Evolutionary conservation across 2,329 filamentous ascomycete genomes (phyloP).

Genomic region (Elsinoe fawcettii): DNA sequence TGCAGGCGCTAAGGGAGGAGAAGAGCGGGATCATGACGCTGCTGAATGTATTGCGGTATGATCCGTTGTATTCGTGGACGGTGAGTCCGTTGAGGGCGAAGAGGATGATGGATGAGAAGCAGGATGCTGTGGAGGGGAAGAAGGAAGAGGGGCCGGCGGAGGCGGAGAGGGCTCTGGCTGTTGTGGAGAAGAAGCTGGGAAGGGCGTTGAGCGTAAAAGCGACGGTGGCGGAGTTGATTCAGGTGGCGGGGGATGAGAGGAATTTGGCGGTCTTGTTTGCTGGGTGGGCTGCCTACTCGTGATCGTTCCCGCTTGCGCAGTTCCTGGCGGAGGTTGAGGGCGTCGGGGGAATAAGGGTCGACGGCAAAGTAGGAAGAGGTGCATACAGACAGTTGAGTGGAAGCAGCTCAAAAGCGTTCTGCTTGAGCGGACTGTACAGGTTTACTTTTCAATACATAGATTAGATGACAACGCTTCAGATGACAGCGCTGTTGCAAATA

Average conservation of each 20-base stretch:
- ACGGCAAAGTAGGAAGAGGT: too few relatives aligned
- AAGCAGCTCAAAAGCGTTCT: not conserved
- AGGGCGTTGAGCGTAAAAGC: conserved; percentile 91
- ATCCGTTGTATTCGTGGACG: conserved; percentile 94
- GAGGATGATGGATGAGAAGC: conserved; percentile 58
- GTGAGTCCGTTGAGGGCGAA: conserved; percentile 63
- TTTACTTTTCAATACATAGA: not conserved
- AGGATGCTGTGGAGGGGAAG: conserved; percentile 35
- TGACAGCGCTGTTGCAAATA: too few relatives aligned
- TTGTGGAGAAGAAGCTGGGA: conserved; percentile 91
- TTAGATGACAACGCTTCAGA: too few relatives aligned
- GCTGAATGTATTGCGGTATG: conserved; percentile 93
- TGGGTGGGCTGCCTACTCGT: conserved; percentile 27
- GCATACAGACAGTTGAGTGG: not conserved
- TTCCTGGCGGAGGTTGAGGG: too few relatives aligned
- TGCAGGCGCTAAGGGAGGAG: conserved; percentile 90
- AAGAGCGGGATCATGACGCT: conserved; percentile 98
- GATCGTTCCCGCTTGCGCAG: not conserved
- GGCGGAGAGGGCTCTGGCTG: conserved; percentile 81
- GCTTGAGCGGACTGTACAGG: conserved; percentile 4
- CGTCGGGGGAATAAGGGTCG: too few relatives aligned
- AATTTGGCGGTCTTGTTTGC: conserved; percentile 82
- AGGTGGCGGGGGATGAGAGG: conserved; percentile 85
- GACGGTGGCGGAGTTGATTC: conserved; percentile 94
- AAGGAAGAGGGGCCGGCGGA: conserved; percentile 58